Conservation (phyloP, 1,284 basidiomycete species). For the Heliocybe sulcata region DNA sequence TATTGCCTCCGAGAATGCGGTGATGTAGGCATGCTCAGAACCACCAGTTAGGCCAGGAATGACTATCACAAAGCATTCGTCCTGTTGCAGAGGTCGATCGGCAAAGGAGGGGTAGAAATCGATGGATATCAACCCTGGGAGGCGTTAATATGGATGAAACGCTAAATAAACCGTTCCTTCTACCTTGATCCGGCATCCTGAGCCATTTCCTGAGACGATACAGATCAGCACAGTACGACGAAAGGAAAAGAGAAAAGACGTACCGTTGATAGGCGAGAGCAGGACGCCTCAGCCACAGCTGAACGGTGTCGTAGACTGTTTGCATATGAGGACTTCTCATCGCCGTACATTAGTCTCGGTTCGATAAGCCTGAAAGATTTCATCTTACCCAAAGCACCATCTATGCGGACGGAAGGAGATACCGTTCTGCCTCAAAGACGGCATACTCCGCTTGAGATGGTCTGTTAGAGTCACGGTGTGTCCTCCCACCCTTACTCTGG, state of each 20-base stretch:
- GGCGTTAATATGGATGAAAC: background rate
- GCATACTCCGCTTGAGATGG: too few species aligned
- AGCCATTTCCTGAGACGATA: conserved; percentile 12
- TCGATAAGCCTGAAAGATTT: background rate
- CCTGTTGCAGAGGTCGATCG: conserved; percentile 6
- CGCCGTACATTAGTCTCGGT: conserved; percentile 8
- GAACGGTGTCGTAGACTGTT: too few species aligned
- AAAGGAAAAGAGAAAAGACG: conserved; percentile 12
- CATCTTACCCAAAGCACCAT: conserved; percentile 18
- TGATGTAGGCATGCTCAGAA: conserved; percentile 21
- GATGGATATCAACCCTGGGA: conserved; percentile 17
- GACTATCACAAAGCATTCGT: conserved; percentile 17
- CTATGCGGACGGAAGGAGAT: conserved; percentile 13
- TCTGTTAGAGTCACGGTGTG: too few species aligned
- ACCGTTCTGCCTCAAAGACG: too few species aligned
- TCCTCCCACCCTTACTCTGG: too few species aligned
- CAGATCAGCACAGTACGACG: background rate
- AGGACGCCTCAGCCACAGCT: conserved; percentile 13
- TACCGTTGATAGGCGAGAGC: conserved; percentile 16
- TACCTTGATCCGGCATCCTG: conserved; percentile 17
- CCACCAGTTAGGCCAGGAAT: conserved; percentile 22
- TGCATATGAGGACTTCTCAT: conserved; percentile 17
- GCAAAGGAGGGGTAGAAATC: conserved; percentile 18
- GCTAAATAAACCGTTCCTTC: background rate
- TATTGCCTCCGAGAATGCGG: conserved; percentile 13